Evolutionary conservation across 148 eudicot genomes (phyloP).

Genomic region (Cornus florida): DNA sequence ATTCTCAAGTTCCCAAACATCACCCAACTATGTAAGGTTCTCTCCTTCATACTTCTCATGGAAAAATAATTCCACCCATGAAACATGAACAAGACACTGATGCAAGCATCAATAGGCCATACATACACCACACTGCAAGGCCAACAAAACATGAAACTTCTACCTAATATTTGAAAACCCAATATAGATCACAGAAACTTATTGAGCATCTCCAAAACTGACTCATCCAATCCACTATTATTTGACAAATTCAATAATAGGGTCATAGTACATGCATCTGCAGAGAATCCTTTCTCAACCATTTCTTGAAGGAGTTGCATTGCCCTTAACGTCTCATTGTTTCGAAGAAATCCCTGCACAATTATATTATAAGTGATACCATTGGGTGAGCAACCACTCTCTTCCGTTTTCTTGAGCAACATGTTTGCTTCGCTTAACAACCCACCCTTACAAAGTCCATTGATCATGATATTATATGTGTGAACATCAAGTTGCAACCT

Average conservation of each 20-base stretch:
- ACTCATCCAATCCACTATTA: neutral
- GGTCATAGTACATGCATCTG: neutral
- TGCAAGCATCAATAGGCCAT: neutral
- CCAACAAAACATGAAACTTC: neutral
- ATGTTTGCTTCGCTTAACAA: constrained; percentile 9
- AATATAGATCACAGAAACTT: neutral
- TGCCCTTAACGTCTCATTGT: neutral
- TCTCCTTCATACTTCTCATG: neutral
- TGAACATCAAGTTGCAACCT: constrained; percentile 8
- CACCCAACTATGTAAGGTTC: neutral
- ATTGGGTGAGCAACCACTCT: constrained; percentile 10
- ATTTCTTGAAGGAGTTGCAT: neutral
- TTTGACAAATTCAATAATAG: neutral
- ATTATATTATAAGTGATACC: constrained; percentile 9
- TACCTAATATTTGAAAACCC: neutral
- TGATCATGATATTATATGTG: constrained; percentile 10
- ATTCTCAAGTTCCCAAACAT: neutral
- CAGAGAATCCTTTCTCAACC: neutral
- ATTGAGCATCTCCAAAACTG: neutral
- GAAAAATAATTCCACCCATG: neutral
- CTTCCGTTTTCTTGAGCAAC: constrained; percentile 10
- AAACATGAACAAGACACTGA: neutral
- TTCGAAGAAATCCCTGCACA: neutral
- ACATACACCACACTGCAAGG: neutral
- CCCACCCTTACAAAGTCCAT: constrained; percentile 12